Evolutionary conservation across 805 yeast species (phyloP).

Genomic region (Candida michaelii): DNA sequence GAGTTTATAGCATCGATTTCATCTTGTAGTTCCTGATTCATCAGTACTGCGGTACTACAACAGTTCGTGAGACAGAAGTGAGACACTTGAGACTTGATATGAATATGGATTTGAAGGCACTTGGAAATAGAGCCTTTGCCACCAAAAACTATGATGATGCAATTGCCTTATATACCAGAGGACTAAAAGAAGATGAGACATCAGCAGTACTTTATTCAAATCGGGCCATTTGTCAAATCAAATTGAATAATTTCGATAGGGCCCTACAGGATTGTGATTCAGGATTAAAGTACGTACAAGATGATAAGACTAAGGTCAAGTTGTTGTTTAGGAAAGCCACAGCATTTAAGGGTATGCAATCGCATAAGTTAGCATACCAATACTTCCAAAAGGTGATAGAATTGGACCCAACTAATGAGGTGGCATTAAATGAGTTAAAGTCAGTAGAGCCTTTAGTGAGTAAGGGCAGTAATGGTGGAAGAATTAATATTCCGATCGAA

Average conservation of each 20-base stretch:
- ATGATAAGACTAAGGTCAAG: conserved; percentile 41
- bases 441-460: neutral
- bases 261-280: conserved; percentile 51
- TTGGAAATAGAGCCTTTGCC: conserved; percentile 57
- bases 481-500: conserved; percentile 31
- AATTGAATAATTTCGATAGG: conserved; percentile 46
- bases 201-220: conserved; percentile 66
- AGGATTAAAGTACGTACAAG: conserved; percentile 42
- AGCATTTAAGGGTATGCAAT: conserved; percentile 33
- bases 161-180: conserved; percentile 52
- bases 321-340: conserved; percentile 51
- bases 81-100: no score
- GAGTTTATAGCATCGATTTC: conserved; percentile 85
- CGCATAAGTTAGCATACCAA: conserved; percentile 22
- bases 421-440: conserved; percentile 38
- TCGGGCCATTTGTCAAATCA: conserved; percentile 63
- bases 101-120: conserved; percentile 26
- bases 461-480: neutral
- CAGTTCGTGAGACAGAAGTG: no score
- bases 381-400: conserved; percentile 37
- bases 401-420: conserved; percentile 41
- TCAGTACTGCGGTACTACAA: no score
- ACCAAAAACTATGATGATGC: conserved; percentile 49
- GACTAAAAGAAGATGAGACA: conserved; percentile 47
- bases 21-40: conserved; percentile 55